These are phyloP conservation scores for Ophiostoma triangulosporum DNA, from an alignment of 2,329 filamentous ascomycete genomes.

Conservation along the genomic window DNA sequence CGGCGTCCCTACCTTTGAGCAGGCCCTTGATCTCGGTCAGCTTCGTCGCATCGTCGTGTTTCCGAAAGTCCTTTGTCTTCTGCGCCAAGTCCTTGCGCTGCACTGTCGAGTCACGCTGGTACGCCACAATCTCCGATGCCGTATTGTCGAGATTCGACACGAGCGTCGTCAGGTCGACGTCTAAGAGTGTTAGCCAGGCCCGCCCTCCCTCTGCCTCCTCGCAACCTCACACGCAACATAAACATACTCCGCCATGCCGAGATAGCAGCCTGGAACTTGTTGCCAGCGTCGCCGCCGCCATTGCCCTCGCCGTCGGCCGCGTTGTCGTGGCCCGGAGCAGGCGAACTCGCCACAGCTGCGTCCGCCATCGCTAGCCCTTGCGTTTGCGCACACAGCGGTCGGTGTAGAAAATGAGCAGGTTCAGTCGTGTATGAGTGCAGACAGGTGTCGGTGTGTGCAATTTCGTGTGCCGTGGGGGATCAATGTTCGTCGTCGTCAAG, in stretches of 20 bases:
- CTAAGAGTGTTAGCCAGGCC: constrained; percentile 29
- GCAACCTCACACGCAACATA: constrained; percentile 1
- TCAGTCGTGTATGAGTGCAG: neutral
- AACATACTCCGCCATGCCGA: constrained; percentile 82
- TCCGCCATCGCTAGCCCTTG: constrained; percentile 11
- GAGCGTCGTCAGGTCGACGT: constrained; percentile 73
- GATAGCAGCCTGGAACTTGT: constrained; percentile 95
- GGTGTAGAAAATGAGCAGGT: neutral
- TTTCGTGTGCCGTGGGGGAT: neutral
- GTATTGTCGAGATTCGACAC: constrained; percentile 79
- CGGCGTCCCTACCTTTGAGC: constrained; percentile 52
- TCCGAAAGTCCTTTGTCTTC: constrained; percentile 96
- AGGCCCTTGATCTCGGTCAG: constrained; percentile 78
- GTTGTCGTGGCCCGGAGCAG: constrained; percentile 5
- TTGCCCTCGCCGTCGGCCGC: neutral
- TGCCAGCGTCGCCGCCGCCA: constrained; percentile 38
- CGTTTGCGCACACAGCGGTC: neutral
- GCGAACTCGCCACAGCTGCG: constrained; percentile 7
- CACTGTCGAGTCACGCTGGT: constrained; percentile 89
- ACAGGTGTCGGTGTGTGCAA: neutral
- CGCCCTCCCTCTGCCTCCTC: neutral
- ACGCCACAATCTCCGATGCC: constrained; percentile 85
- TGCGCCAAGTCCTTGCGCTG: constrained; percentile 96
- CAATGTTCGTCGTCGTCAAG: neutral
- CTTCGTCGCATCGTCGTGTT: constrained; percentile 80